Evolutionary conservation across 2,329 filamentous ascomycete genomes (phyloP).

Genomic region (Metarhizium album): DNA sequence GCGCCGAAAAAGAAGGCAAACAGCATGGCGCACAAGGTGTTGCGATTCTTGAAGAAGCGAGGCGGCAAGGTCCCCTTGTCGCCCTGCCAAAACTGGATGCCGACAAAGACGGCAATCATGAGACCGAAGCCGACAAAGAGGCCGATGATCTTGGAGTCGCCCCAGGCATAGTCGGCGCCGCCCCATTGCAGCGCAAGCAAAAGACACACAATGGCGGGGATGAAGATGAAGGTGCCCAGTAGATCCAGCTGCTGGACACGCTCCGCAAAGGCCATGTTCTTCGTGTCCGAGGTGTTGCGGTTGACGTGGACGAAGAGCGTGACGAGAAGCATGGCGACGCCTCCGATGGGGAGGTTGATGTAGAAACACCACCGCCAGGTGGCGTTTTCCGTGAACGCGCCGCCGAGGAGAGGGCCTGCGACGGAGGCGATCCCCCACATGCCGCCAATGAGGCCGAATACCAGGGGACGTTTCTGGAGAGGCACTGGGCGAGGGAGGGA

Average conservation of each 20-base stretch:
- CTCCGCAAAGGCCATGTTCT: slow-evolving; percentile 20
- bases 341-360: slow-evolving; percentile 36
- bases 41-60: slow-evolving; percentile 33
- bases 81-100: slow-evolving; percentile 31
- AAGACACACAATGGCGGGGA: slow-evolving; percentile 41
- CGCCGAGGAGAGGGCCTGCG: slow-evolving; percentile 38
- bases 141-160: slow-evolving; percentile 35
- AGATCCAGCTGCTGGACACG: slow-evolving; percentile 38
- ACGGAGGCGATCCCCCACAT: slow-evolving; percentile 47
- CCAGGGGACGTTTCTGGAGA: slow-evolving; percentile 40
- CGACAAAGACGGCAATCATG: slow-evolving; percentile 36
- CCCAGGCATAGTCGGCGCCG: slow-evolving; percentile 41
- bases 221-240: slow-evolving; percentile 36
- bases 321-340: slow-evolving; percentile 36
- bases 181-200: slow-evolving; percentile 48
- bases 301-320: slow-evolving; percentile 34
- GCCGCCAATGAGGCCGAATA: slow-evolving; percentile 42
- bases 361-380: slow-evolving; percentile 45
- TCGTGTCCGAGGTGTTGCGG: slow-evolving; percentile 23
- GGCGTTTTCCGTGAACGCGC: slow-evolving; percentile 36
- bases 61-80: slow-evolving; percentile 36
- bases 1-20: slow-evolving; percentile 40
- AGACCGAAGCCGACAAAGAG: slow-evolving; percentile 38
- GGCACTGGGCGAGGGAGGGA: slow-evolving; percentile 27
- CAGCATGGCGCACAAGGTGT: slow-evolving; percentile 27